These are phyloP conservation scores for Boletus coccyginus DNA, from an alignment of 768 basidiomycete species.

Conservation along the genomic window DNA sequence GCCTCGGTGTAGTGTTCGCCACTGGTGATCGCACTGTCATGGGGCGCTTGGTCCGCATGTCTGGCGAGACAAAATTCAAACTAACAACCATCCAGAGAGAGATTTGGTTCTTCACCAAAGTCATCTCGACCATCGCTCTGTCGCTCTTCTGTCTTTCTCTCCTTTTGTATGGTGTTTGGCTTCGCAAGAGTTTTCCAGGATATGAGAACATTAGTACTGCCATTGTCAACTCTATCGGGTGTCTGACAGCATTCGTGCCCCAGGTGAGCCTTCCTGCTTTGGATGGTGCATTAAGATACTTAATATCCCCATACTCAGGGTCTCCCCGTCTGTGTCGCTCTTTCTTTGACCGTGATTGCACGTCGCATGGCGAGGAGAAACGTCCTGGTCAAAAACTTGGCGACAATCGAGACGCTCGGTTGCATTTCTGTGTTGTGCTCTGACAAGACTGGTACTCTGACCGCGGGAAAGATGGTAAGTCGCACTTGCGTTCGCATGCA, in stretches of 20 bases:
- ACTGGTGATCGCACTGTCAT: constrained; percentile 44
- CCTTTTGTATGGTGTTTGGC: constrained; percentile 43
- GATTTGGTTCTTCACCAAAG: constrained; percentile 51
- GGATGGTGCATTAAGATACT: background rate
- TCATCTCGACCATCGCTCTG: constrained; percentile 43
- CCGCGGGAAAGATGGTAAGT: constrained; percentile 46
- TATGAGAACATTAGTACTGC: constrained; percentile 34
- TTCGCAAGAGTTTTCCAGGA: constrained; percentile 32
- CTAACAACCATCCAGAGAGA: constrained; percentile 48
- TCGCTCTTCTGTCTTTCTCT: constrained; percentile 41
- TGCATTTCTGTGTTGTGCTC: constrained; percentile 51
- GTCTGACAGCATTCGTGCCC: constrained; percentile 41
- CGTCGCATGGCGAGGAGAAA: constrained; percentile 47
- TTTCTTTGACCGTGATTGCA: constrained; percentile 49
- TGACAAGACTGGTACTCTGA: constrained; percentile 56
- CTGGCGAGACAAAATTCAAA: constrained; percentile 44
- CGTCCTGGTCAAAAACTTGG: constrained; percentile 49
- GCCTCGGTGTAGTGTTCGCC: constrained; percentile 40
- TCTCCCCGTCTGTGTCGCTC: constrained; percentile 43
- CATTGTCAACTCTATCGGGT: constrained; percentile 40
- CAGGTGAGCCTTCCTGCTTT: constrained; percentile 23
- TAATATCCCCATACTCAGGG: constrained; percentile 21
- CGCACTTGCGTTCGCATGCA: background rate
- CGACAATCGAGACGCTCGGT: constrained; percentile 54
- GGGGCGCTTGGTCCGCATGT: constrained; percentile 57